These are phyloP conservation scores for Leccinellum rugosiceps DNA, from an alignment of 768 basidiomycete species.

Conservation along the genomic window DNA sequence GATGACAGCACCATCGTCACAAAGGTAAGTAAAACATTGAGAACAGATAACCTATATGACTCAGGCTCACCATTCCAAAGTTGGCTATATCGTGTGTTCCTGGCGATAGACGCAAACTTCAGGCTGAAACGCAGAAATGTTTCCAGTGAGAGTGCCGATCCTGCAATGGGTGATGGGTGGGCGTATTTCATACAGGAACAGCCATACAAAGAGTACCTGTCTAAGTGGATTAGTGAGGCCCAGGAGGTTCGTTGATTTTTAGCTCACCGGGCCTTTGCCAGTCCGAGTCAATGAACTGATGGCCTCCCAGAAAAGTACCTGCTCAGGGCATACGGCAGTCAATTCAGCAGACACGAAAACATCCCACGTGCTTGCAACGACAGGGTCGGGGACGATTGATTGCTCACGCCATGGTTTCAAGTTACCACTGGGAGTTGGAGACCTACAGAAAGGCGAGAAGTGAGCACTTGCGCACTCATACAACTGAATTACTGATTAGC, in stretches of 20 bases:
- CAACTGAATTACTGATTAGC: neutral
- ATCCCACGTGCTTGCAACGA: neutral
- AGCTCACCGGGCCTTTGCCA: too few species aligned
- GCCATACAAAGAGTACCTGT: neutral
- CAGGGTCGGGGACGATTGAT: neutral
- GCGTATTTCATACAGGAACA: neutral
- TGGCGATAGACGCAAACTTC: neutral
- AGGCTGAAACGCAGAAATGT: neutral
- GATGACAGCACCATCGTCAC: neutral
- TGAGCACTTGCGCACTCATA: neutral
- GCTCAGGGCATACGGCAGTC: neutral
- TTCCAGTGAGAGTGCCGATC: neutral
- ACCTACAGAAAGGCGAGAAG: neutral
- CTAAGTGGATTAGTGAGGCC: too few species aligned
- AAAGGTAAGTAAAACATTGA: too few species aligned
- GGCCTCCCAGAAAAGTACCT: neutral
- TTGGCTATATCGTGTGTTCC: neutral
- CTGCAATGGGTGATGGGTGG: neutral
- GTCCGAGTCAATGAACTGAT: too few species aligned
- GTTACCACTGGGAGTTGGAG: neutral
- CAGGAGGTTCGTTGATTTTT: too few species aligned
- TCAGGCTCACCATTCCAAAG: too few species aligned
- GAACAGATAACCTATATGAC: too few species aligned
- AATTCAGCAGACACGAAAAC: neutral
- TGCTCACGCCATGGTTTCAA: neutral